Evolutionary conservation across 2,329 filamentous ascomycete genomes (phyloP), one percentile per base, ranked within the genome.

Genomic region (Dothideomycetes sp.): DNA sequence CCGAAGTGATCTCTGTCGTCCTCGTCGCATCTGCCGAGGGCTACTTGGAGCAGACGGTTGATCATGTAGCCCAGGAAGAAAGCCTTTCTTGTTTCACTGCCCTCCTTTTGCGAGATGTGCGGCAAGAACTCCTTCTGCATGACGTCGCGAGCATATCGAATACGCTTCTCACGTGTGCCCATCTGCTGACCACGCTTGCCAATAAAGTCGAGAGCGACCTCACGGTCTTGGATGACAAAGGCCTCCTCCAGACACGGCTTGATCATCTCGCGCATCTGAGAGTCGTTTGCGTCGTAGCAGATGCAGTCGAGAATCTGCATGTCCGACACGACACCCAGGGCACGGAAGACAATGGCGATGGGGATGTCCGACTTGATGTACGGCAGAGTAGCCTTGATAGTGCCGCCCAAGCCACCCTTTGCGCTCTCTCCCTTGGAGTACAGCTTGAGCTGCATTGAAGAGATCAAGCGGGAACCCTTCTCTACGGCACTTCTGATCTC

Each of bases 21-120:
- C 18, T 87, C 86, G 59, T 96, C 91, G 47, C 87, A 82, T 47
- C 91, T 82, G 37, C 91, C 93, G 33, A 98, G 74, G 41, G 88
- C 85, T 59, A 88, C 94, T 62, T 95, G 89, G 17, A 96, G 72
- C 53, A 98, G 74, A 59, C 91, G 84, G 64, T 98, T 89, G 33
- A 96, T 85, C 89, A 98, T 98, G 65, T 98, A 98, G 16, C 93
- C 91, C 34, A 98, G 70, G 73, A 96, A 98, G 65, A 94, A 98
- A 2, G 93, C 91, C 61, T 98, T 98, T 45, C 86, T 74, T 1
- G 89, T 96, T 61, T 96, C 89, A 52, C 86, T 93, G 19, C 91
- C 91, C 62, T 95, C 87, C 46, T 76, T 80, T 60, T 98, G 91
- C 1, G 89, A 95, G 47, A 98, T 96, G 57, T 98, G 91, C 17